Percentiles rank a stretch among this genome's conserved stretches.
Evolutionary conservation across 257 asterid species (phyloP).

Genomic region (Plantago major): DNA sequence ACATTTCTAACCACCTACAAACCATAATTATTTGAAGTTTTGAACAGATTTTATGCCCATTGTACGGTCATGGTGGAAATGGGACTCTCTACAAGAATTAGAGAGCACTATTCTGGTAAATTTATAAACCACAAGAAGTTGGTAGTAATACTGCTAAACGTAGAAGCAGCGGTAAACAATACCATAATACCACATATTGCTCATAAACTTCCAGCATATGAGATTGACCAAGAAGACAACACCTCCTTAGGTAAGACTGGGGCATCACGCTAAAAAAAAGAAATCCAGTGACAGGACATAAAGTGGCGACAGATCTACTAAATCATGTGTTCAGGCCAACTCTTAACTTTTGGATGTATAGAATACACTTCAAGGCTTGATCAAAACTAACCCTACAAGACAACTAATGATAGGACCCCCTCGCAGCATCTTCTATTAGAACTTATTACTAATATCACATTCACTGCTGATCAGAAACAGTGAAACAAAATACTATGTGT

Average conservation of each 20-base stretch:
- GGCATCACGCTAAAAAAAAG: too few species aligned
- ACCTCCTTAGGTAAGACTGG: too few species aligned
- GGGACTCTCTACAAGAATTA: not conserved
- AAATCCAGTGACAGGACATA: too few species aligned
- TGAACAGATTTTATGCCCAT: not conserved
- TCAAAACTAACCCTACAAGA: not conserved
- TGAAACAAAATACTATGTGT: constrained; percentile 6
- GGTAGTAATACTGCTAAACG: too few species aligned
- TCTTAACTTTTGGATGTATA: not conserved
- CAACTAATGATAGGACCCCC: not conserved
- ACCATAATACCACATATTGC: too few species aligned
- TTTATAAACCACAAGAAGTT: too few species aligned
- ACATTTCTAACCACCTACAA: not conserved
- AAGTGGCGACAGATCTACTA: too few species aligned
- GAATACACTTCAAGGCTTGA: not conserved
- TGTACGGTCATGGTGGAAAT: not conserved
- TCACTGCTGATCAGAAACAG: not conserved
- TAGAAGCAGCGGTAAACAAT: too few species aligned
- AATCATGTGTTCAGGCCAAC: too few species aligned
- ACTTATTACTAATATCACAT: constrained; percentile 1
- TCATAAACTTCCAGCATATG: too few species aligned
- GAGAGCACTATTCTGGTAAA: too few species aligned
- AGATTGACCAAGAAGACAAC: too few species aligned
- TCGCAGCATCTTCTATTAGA: constrained; percentile 5
- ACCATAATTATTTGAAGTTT: not conserved